Base-by-base conservation (phyloP, 148 eudicot species). In the Chenopodium berlandieri region DNA sequence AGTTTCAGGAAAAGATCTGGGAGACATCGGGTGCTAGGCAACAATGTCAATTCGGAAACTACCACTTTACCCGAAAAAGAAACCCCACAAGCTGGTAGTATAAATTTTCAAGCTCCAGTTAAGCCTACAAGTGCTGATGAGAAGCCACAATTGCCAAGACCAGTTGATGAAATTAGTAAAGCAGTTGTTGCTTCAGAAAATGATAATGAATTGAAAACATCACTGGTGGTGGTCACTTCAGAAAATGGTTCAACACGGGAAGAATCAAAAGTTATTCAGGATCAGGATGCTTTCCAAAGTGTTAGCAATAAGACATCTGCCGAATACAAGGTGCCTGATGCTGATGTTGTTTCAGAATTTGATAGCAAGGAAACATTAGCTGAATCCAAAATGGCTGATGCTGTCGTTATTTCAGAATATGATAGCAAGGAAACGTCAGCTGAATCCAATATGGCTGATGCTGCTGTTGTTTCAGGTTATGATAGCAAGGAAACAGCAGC, bases 1-100 rank as follows among this genome's bases (percentile, higher is more conserved):
- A 93, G 96, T 89, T 95, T 95, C 47, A 85, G 93, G 72, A 95
- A 95, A 81, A 91, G 87, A 88, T 91, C 96, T 80, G 85, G 92
- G 65, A 85, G 90, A 73, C 96, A 93, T 86, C 89, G 90, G 68
- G 90, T 95, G 65, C 84, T 91, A 81, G 91, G 89, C 88, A 93
- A 88, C 89, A 88, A 80, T 78, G 92, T 88, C 75, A 85, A 73
- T 64, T 75, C 93, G 34, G 93, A 93, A 83, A 62, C 80, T 27
- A 71, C 91, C 25, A 77, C 91, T 78, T 73, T 88, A 79, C 84
- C 80, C 23, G 86, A 79, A 80, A 94, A 92, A 88, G 96, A 86
- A 77, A 70, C 73, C 81, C 84, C 90, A 58, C 91, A 88, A 83
- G 75, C 86, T 82, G 84, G 71, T 82, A 77, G 47, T 86, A 73